These are phyloP conservation scores for Cryptococcus sp. DNA, from an alignment of 1,284 basidiomycete genomes.

Conservation along the genomic window DNA sequence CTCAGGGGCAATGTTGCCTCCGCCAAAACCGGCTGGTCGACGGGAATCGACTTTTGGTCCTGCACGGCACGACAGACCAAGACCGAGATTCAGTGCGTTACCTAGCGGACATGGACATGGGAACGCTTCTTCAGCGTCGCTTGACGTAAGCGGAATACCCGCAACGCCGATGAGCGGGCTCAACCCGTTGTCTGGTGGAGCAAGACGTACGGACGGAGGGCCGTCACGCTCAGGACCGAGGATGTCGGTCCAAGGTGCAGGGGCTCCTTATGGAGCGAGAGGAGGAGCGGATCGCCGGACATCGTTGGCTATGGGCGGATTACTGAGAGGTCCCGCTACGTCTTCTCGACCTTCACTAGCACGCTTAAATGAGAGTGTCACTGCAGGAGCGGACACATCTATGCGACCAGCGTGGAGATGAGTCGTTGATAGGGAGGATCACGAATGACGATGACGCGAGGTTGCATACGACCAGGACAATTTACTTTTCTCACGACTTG, in stretches of 20 bases:
- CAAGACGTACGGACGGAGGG: slow-evolving; percentile 4
- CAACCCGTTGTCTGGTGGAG: slow-evolving; percentile 14
- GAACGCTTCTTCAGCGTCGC: background rate
- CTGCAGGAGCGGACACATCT: background rate
- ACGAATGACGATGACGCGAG: background rate
- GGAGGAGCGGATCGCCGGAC: no score
- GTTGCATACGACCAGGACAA: no score
- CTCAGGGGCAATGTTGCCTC: slow-evolving; percentile 5
- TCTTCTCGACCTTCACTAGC: background rate
- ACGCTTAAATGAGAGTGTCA: background rate
- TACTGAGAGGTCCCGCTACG: background rate
- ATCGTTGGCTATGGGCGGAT: no score
- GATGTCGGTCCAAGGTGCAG: slow-evolving; percentile 14
- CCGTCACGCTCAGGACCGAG: slow-evolving; percentile 5
- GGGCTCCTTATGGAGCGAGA: no score
- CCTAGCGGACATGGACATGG: slow-evolving; percentile 4
- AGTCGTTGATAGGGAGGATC: background rate
- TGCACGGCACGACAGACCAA: slow-evolving; percentile 19
- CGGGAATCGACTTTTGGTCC: slow-evolving; percentile 19
- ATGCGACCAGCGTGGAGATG: slow-evolving; percentile 1
- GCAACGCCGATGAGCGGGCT: no score
- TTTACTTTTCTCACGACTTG: no score
- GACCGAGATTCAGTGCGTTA: slow-evolving; percentile 19
- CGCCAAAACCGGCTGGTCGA: slow-evolving; percentile 3
- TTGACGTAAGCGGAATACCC: no score